Conservation (phyloP, 148 eudicot genomes). For the Arbutus unedo region DNA sequence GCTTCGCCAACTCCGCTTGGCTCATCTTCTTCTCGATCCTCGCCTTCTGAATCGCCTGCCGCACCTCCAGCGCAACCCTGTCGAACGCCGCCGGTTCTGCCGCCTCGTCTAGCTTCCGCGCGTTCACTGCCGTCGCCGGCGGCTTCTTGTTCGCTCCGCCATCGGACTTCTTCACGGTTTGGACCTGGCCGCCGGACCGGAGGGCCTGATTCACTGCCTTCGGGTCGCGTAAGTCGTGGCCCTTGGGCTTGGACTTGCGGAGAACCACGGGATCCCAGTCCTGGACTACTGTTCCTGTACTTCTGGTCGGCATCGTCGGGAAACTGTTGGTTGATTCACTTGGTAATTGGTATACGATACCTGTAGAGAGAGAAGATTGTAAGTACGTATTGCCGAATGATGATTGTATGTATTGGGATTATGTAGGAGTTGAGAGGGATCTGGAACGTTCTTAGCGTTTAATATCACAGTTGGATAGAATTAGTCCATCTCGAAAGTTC, state of each 20-base stretch:
- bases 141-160: slow-evolving; percentile 58
- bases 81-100: slow-evolving; percentile 59
- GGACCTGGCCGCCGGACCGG: slow-evolving; percentile 49
- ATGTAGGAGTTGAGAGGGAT: background rate
- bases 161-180: slow-evolving; percentile 54
- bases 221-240: slow-evolving; percentile 54
- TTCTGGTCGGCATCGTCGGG: slow-evolving; percentile 42
- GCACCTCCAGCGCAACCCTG: slow-evolving; percentile 42
- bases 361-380: background rate
- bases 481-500: background rate
- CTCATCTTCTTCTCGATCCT: slow-evolving; percentile 78
- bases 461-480: background rate
- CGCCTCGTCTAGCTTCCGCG: slow-evolving; percentile 64
- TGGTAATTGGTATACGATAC: background rate
- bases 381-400: no score
- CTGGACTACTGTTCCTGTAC: slow-evolving; percentile 41
- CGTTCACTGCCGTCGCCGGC: slow-evolving; percentile 37
- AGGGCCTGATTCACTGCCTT: slow-evolving; percentile 68
- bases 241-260: slow-evolving; percentile 50
- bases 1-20: slow-evolving; percentile 63
- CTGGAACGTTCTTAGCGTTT: slow-evolving; percentile 10
- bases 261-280: slow-evolving; percentile 81
- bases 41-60: slow-evolving; percentile 66
- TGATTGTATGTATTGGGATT: background rate
- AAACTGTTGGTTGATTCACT: background rate